phyloP scores from a whole-genome alignment of 2,329 filamentous ascomycete genomes.

The Leptodontidium sp. region DNA sequence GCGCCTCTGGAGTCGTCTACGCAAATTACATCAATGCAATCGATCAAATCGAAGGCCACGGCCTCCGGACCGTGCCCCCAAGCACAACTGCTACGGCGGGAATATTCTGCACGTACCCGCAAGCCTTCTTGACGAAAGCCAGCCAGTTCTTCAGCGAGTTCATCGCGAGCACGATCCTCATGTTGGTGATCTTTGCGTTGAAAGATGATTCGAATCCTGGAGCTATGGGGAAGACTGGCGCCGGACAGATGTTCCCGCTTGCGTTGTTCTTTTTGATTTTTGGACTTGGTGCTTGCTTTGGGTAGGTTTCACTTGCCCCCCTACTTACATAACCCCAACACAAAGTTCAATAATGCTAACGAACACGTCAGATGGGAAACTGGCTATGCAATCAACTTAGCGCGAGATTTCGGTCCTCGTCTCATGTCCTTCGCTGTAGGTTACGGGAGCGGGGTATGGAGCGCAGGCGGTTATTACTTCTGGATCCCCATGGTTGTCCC shows the following conservation, averaged over 20 bases:
- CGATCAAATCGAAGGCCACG: constrained; percentile 66
- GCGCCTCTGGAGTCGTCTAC: constrained; percentile 66
- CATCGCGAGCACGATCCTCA: constrained; percentile 70
- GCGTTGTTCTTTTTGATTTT: constrained; percentile 77
- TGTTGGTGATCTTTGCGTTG: constrained; percentile 76
- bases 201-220: constrained; percentile 61
- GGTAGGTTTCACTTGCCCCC: constrained; percentile 17
- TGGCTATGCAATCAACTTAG: constrained; percentile 78
- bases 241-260: constrained; percentile 63
- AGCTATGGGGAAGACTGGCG: constrained; percentile 41
- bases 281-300: constrained; percentile 76
- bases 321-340: too few species aligned
- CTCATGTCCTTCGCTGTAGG: constrained; percentile 72
- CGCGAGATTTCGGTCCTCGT: constrained; percentile 75
- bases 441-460: constrained; percentile 73
- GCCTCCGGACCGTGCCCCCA: constrained; percentile 68
- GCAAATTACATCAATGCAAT: constrained; percentile 72
- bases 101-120: constrained; percentile 78
- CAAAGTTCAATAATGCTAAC: too few species aligned
- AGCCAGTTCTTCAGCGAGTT: constrained; percentile 78
- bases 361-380: constrained; percentile 64
- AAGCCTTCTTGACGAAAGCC: constrained; percentile 69
- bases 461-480: constrained; percentile 74
- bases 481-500: constrained; percentile 80
- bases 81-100: constrained; percentile 68